Conservation (phyloP, 148 eudicot species). For the Salicornia ramosissima region DNA sequence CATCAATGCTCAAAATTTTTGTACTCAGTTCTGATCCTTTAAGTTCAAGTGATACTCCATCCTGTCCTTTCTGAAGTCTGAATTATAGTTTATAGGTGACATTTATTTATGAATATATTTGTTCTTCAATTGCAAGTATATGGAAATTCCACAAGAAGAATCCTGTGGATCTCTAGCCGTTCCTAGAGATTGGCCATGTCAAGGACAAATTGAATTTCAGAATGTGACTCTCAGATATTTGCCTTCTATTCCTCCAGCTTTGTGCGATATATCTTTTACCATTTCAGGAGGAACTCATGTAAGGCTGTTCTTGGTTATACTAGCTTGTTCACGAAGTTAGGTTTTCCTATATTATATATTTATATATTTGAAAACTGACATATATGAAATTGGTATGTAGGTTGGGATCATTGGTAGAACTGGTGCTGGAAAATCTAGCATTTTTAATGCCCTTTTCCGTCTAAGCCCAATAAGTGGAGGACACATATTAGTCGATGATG, state of each 20-base stretch:
- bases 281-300: slow-evolving; percentile 80
- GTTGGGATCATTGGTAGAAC: slow-evolving; percentile 96
- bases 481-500: slow-evolving; percentile 57
- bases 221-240: slow-evolving; percentile 79
- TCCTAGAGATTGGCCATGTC: slow-evolving; percentile 58
- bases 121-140: slow-evolving; percentile 48
- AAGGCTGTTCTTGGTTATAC: slow-evolving; percentile 11
- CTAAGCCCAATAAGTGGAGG: slow-evolving; percentile 72
- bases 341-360: background rate
- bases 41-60: background rate
- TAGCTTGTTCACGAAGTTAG: background rate
- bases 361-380: background rate
- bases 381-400: slow-evolving; percentile 33
- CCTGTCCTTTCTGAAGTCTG: background rate
- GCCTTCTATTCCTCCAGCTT: slow-evolving; percentile 81
- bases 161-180: slow-evolving; percentile 32
- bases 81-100: background rate
- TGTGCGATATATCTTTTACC: slow-evolving; percentile 55
- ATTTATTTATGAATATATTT: background rate
- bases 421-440: slow-evolving; percentile 97
- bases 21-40: background rate
- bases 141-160: slow-evolving; percentile 85
- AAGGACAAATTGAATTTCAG: slow-evolving; percentile 70
- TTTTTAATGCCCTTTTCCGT: slow-evolving; percentile 86
- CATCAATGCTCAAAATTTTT: background rate